Conservation (phyloP, 495 filamentous ascomycete species). For the Xylaria grammica region DNA sequence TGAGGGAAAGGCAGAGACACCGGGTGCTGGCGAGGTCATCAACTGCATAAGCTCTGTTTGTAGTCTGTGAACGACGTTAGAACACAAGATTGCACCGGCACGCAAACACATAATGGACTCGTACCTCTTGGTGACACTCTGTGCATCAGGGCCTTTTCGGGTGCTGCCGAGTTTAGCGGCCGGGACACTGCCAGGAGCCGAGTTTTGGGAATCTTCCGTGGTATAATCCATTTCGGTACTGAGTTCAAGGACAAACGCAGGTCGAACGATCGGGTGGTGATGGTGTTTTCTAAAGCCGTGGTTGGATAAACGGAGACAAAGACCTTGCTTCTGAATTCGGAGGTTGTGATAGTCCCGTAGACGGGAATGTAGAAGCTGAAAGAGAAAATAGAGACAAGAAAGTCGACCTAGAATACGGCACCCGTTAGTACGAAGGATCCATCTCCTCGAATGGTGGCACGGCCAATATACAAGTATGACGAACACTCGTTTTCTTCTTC, state of each 20-base stretch:
- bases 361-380: constrained; percentile 24
- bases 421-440: constrained; percentile 32
- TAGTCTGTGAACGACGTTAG: constrained; percentile 59
- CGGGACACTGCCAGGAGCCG: constrained; percentile 62
- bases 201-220: constrained; percentile 76
- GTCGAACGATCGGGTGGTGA: neutral
- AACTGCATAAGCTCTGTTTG: constrained; percentile 97
- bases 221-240: constrained; percentile 62
- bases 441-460: neutral
- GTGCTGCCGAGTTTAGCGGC: constrained; percentile 64
- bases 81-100: neutral
- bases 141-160: constrained; percentile 63
- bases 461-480: neutral
- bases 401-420: constrained; percentile 31
- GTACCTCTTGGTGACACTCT: constrained; percentile 82
- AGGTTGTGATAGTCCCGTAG: neutral
- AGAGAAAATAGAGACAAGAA: constrained; percentile 23
- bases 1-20: constrained; percentile 93
- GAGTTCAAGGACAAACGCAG: neutral
- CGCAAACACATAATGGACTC: neutral
- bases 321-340: neutral
- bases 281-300: neutral
- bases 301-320: neutral
- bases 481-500: neutral
- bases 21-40: constrained; percentile 92